Percentiles rank a stretch among this genome's conserved stretches.
These are phyloP conservation scores for Fusarium sp. DNA, from an alignment of 2,329 filamentous ascomycete genomes.

Conservation along the genomic window DNA sequence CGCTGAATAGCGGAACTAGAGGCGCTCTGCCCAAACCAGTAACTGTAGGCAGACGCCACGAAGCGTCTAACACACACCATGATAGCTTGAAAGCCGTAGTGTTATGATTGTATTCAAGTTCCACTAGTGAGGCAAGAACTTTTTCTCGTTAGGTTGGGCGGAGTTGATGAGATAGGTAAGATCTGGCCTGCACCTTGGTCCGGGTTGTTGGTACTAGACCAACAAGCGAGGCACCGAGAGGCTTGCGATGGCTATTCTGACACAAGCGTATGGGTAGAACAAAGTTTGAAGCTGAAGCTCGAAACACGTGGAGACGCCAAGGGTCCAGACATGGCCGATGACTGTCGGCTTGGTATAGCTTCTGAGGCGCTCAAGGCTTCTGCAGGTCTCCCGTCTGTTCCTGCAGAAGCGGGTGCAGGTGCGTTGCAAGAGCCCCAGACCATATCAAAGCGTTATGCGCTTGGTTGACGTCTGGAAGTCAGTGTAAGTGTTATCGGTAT, in stretches of 20 bases:
- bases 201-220: background rate
- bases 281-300: constrained; percentile 11
- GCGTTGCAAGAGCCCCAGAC: background rate
- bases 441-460: background rate
- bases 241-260: constrained; percentile 1
- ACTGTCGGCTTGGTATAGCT: constrained; percentile 16
- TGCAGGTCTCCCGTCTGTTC: constrained; percentile 26
- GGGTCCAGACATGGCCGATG: constrained; percentile 32
- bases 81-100: background rate
- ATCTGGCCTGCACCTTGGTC: background rate
- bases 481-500: background rate
- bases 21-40: constrained; percentile 12
- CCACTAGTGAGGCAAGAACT: background rate
- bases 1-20: constrained; percentile 3
- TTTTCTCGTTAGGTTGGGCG: background rate
- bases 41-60: constrained; percentile 37
- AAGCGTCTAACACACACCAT: constrained; percentile 7
- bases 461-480: background rate
- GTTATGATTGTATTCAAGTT: background rate
- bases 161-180: background rate
- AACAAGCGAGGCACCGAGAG: constrained; percentile 3
- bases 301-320: constrained; percentile 25
- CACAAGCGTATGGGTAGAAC: constrained; percentile 3
- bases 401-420: constrained; percentile 27
- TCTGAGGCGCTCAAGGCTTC: background rate